A percentile compares a stretch with the other conserved stretches of the same genome.
These are phyloP conservation scores for Malassezia yamatoensis DNA, from an alignment of 1,284 basidiomycete genomes.

Conservation along the genomic window DNA sequence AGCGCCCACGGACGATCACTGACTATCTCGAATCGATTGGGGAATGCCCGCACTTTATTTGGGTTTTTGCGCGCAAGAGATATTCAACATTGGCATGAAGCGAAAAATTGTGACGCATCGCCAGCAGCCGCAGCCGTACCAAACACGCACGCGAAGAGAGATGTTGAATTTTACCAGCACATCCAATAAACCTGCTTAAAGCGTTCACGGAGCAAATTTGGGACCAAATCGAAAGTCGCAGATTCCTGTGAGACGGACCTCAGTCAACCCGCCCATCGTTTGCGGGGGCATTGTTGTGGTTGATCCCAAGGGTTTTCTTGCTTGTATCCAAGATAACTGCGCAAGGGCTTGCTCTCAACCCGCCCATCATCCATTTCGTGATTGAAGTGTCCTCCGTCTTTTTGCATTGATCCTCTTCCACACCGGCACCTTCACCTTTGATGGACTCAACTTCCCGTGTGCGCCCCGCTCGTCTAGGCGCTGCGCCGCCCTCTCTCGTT, in stretches of 20 bases:
- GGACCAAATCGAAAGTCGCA: background rate
- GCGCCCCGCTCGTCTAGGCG: slow-evolving; percentile 13
- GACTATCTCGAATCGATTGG: background rate
- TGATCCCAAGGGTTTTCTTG: no score
- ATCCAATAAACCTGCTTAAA: background rate
- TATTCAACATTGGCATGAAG: no score
- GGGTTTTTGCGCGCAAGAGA: no score
- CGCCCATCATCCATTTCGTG: background rate
- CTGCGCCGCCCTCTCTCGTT: slow-evolving; percentile 13
- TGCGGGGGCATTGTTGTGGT: background rate
- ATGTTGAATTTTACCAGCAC: slow-evolving; percentile 3
- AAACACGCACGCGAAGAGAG: slow-evolving; percentile 1
- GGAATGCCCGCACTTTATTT: no score
- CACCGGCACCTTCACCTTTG: background rate
- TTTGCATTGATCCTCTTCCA: background rate
- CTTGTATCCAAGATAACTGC: no score
- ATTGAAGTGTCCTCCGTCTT: background rate
- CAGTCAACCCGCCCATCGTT: background rate
- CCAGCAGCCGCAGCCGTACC: background rate
- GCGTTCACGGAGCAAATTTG: background rate
- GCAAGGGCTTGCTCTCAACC: background rate
- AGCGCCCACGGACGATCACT: background rate
- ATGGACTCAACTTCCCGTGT: slow-evolving; percentile 13
- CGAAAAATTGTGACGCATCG: slow-evolving; percentile 1
- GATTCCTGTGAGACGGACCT: background rate